Base-by-base conservation (phyloP, 108 stramenopile species). In the Skeletonema grethae region DNA sequence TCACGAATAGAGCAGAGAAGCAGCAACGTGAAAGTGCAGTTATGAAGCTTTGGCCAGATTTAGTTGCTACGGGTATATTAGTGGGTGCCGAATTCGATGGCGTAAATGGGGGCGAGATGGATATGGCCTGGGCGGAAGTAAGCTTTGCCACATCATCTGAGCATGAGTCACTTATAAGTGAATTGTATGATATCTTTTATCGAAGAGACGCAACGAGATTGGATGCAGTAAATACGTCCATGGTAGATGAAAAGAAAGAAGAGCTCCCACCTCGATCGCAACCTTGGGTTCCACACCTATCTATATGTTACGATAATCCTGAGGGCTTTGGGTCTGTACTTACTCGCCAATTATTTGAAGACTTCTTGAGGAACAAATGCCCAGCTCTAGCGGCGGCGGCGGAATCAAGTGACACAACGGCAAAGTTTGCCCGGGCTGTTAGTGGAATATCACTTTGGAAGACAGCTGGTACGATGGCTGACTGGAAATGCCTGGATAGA, bases 61-160 rank as follows among this genome's bases (percentile, higher is more conserved):
- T 82, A 48, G 36, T 5, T 43, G 63, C 73, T 16, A 60, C 59
- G 6, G 75, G 80, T 12, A 67, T 82, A 10, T 24, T 65, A 18
- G 63, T 68, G 15, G 80, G 55, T 46, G 70, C 58, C 8, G 70
- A 74, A 28, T 76, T 66, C 25, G 75, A 82, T 48, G 75, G 80
- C 11, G 63, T 82, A 1, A 48, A 76, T 25, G 75, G 73, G 20
- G 75, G 73, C 39, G 65, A 56, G n/a, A 82, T 82, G 80, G 67
- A 70, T 32, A 82, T 82, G 80, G 80, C 80, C 20, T 82, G 80
- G 80, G 68, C 69, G 28, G 80, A 82, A 65, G 56, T 82, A 0
- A 41, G 41, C 2, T 46, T 82, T 13, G 70, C 67, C 10, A 82
- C 80, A 13, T 36, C 81, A 18, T 60, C 62, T 16, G 76, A 77